Evolutionary conservation across 345 rosid genomes (phyloP), one percentile per base, ranked within the genome.

Genomic region (Trapa incisa): DNA sequence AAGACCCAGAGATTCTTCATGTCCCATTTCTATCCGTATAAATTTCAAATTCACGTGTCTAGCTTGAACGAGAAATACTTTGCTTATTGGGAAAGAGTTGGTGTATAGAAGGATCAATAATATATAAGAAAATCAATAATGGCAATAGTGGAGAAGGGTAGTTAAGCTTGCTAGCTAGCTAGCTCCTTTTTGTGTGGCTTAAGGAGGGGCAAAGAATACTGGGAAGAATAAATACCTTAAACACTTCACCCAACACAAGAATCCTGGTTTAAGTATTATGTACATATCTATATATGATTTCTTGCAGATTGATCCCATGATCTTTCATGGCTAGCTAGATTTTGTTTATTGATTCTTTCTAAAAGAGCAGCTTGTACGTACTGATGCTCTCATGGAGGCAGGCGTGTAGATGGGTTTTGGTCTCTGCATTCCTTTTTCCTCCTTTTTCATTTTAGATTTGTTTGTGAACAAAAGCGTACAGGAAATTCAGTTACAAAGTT

Each of bases 331-430:
- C 6, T 41, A 4, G 43, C 6, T 8, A 41, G 38, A 58, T 36
- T 43, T 57, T 63, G 1, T 3, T 47, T 36, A 54, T 42, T 61
- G 70, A 58, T 74, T 74, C 75, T 81, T 83, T 75, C 4, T 41
- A 41, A 42, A 64, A 82, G 83, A 87, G 89, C 67, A 77, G 79
- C 85, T 22, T 22, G 29, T 22, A 73, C 11, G 36, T 57, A 29
- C 37, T 1, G 37, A 58, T 8, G 15, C 64, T 45, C 7, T 68
- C 45, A 60, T 68, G 69, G 75, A 76, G 72, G 87, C 91, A 76
- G 72, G 87, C 91, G 84, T 84, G 87, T 76, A 74, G 64, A 60
- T 32, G 73, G 86, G 91, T 81, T 88, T 88, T 83, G 81, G 86
- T 78, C 76, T 80, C 85, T 81, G 76, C 74, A 74, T 78, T 29